Conservation (phyloP, 192 early-diverging fungal species). For the Cetraspora pellucida region DNA sequence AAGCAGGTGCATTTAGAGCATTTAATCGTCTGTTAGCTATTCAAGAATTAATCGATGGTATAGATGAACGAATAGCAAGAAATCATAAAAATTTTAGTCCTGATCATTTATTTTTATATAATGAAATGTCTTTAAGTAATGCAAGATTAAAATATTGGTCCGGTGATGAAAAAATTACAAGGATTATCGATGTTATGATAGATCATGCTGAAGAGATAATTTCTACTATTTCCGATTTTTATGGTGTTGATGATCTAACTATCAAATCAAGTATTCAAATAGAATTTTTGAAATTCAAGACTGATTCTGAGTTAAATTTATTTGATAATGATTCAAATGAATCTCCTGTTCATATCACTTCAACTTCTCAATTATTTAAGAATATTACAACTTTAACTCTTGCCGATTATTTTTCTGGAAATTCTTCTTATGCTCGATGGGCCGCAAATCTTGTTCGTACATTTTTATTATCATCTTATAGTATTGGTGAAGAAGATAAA, state of each 20-base stretch:
- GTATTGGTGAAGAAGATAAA: constrained; percentile 52
- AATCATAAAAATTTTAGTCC: constrained; percentile 46
- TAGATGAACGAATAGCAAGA: constrained; percentile 60
- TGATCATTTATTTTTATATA: constrained; percentile 51
- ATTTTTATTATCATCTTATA: constrained; percentile 49
- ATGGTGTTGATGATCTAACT: neutral
- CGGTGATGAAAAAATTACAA: constrained; percentile 47
- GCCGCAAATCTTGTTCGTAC: constrained; percentile 60
- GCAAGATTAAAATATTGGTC: constrained; percentile 58
- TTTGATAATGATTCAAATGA: neutral
- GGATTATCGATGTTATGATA: constrained; percentile 44
- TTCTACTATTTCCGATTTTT: neutral
- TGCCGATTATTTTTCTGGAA: constrained; percentile 56
- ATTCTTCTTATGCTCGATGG: constrained; percentile 53
- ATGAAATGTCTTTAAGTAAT: constrained; percentile 50
- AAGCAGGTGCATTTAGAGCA: constrained; percentile 57
- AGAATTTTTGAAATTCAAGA: neutral
- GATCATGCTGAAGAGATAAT: constrained; percentile 36
- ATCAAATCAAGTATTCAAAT: neutral
- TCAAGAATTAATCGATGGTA: constrained; percentile 59
- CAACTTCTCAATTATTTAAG: constrained; percentile 44
- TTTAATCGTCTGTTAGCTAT: constrained; percentile 65
- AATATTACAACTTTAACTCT: constrained; percentile 58
- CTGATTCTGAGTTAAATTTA: neutral
- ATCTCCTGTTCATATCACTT: constrained; percentile 33